Conservation (phyloP, 2,329 filamentous ascomycete genomes). For the Colletotrichum musae region DNA sequence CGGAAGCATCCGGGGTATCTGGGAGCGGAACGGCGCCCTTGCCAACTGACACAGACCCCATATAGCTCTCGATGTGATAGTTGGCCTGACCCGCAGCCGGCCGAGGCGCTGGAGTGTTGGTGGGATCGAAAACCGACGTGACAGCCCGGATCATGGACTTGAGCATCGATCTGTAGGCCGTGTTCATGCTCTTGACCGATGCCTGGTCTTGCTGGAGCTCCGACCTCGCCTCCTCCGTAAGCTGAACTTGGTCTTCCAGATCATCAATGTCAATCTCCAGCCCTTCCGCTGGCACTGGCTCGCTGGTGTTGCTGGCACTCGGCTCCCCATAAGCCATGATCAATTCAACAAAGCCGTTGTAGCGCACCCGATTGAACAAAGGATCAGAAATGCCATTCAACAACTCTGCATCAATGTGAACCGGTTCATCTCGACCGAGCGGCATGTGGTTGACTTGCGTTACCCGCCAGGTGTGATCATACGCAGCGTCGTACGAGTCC, state of each 20-base stretch:
- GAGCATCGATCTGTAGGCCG: constrained; percentile 59
- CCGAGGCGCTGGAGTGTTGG: constrained; percentile 49
- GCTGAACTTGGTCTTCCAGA: constrained; percentile 36
- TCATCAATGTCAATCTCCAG: constrained; percentile 37
- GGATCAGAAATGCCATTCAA: constrained; percentile 85
- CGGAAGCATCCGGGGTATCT: constrained; percentile 70
- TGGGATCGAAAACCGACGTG: constrained; percentile 59
- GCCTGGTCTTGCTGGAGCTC: constrained; percentile 44
- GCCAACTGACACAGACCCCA: constrained; percentile 65
- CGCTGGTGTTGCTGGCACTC: constrained; percentile 46
- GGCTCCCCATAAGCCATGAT: constrained; percentile 69
- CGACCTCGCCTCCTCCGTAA: constrained; percentile 30
- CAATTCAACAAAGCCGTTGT: constrained; percentile 80
- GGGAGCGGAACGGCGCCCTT: constrained; percentile 79
- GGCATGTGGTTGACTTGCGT: constrained; percentile 85
- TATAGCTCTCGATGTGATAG: constrained; percentile 62
- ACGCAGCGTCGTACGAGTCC: constrained; percentile 55
- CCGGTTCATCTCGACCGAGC: constrained; percentile 88
- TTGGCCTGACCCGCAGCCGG: constrained; percentile 42
- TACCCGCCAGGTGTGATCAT: constrained; percentile 74
- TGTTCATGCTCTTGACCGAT: constrained; percentile 38
- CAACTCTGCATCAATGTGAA: constrained; percentile 83
- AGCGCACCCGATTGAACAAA: constrained; percentile 84
- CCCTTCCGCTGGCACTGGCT: constrained; percentile 26
- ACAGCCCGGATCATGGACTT: constrained; percentile 63